Evolutionary conservation across 768 basidiomycete species (phyloP).

Genomic region (Boletellus emodensis): DNA sequence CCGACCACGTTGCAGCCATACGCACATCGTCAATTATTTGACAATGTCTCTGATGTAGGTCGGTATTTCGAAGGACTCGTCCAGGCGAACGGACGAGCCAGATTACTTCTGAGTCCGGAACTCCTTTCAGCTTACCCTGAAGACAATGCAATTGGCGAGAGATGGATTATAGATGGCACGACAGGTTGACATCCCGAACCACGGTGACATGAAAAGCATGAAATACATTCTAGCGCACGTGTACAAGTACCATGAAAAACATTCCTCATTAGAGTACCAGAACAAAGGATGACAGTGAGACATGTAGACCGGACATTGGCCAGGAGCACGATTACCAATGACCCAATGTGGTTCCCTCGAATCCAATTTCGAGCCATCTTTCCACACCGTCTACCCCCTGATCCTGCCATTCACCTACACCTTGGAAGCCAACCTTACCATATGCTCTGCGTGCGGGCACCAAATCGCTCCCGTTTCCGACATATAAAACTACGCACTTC

Average conservation of each 20-base stretch:
- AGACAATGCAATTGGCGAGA: constrained; percentile 37
- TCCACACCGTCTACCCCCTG: constrained; percentile 41
- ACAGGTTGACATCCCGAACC: not conserved
- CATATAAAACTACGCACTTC: constrained; percentile 58
- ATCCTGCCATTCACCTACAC: constrained; percentile 34
- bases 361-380: constrained; percentile 64
- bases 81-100: constrained; percentile 27
- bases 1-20: constrained; percentile 19
- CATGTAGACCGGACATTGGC: not conserved
- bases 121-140: constrained; percentile 43
- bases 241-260: constrained; percentile 4
- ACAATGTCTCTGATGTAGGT: constrained; percentile 23
- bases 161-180: constrained; percentile 31
- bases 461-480: constrained; percentile 49
- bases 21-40: constrained; percentile 22
- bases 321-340: constrained; percentile 56
- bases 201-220: not conserved
- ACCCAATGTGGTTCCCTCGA: constrained; percentile 48
- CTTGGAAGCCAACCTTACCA: constrained; percentile 61
- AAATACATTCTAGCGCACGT: not conserved
- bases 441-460: constrained; percentile 57
- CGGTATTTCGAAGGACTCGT: constrained; percentile 38
- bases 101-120: constrained; percentile 42
- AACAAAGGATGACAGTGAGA: not conserved
- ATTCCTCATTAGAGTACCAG: not conserved